These are phyloP conservation scores for Isabelozyma gotoi DNA, from an alignment of 805 yeast species.

Conservation along the genomic window DNA sequence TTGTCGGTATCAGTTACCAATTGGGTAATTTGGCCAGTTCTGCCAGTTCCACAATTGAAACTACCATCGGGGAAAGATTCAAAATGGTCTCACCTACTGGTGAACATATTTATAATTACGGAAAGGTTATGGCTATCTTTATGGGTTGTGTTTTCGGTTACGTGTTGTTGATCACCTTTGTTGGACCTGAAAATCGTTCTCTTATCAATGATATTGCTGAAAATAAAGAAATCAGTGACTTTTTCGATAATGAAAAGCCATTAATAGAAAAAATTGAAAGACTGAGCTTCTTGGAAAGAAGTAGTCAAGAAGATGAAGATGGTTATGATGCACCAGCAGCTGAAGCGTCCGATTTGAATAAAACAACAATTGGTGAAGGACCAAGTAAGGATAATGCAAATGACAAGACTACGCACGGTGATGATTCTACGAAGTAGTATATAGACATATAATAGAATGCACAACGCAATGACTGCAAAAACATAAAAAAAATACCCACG, in stretches of 20 bases:
- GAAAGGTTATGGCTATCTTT: constrained; percentile 69
- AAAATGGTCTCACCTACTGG: constrained; percentile 39
- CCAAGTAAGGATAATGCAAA: no score
- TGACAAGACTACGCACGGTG: no score
- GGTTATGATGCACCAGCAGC: no score
- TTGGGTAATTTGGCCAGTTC: constrained; percentile 72
- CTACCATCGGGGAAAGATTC: constrained; percentile 59
- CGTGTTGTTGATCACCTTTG: constrained; percentile 43
- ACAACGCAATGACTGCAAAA: no score
- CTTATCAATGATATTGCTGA: neutral
- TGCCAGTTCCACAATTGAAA: constrained; percentile 70
- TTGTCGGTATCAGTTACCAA: constrained; percentile 65
- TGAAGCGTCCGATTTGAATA: no score
- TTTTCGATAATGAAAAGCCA: neutral
- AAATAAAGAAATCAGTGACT: neutral
- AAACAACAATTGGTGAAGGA: no score
- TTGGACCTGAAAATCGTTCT: constrained; percentile 53
- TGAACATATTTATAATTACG: constrained; percentile 49
- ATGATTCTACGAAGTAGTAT: no score
- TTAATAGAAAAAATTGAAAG: neutral
- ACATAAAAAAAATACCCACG: no score
- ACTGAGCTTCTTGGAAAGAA: no score
- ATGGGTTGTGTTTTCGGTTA: constrained; percentile 64
- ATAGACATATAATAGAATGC: no score
- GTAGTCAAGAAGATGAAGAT: no score